phyloP scores from a whole-genome alignment of 768 basidiomycete genomes.

The Psilocybe azurescens region DNA sequence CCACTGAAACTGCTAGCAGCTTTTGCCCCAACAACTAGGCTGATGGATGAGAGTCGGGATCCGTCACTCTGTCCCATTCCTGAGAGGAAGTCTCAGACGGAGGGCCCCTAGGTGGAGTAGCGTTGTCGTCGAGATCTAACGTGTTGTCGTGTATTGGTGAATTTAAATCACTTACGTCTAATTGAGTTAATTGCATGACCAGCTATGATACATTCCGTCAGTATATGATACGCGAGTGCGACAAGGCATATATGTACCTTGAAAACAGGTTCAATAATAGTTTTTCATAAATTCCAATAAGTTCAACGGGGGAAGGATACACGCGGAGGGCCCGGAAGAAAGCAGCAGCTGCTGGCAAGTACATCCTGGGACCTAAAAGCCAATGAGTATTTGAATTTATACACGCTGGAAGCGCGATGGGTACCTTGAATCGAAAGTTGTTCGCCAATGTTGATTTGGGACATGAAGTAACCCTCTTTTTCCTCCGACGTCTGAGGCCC shows the following conservation, averaged over 20 bases:
- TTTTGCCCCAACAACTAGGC: conserved; percentile 32
- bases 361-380: conserved; percentile 70
- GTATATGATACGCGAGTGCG: not conserved
- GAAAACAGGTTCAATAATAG: conserved; percentile 81
- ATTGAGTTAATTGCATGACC: conserved; percentile 81
- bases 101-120: conserved; percentile 69
- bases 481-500: conserved; percentile 72
- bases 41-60: conserved; percentile 65
- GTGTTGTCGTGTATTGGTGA: conserved; percentile 32
- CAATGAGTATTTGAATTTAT: conserved; percentile 4
- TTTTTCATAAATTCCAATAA: conserved; percentile 94
- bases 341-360: conserved; percentile 81
- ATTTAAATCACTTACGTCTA: conserved; percentile 83
- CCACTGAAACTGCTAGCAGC: conserved; percentile 5
- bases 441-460: conserved; percentile 88
- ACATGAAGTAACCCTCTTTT: conserved; percentile 91
- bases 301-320: conserved; percentile 93
- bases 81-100: conserved; percentile 89
- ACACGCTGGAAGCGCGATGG: conserved; percentile 22
- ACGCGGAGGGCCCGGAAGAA: conserved; percentile 95
- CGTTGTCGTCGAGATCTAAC: conserved; percentile 42
- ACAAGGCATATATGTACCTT: conserved; percentile 51
- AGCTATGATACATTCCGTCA: conserved; percentile 26
- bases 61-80: conserved; percentile 90
- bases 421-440: conserved; percentile 77